Percentiles rank a stretch among this genome's conserved stretches.
phyloP scores from a whole-genome alignment of 2,329 filamentous ascomycete genomes.

The Zymoseptoria tritici region DNA sequence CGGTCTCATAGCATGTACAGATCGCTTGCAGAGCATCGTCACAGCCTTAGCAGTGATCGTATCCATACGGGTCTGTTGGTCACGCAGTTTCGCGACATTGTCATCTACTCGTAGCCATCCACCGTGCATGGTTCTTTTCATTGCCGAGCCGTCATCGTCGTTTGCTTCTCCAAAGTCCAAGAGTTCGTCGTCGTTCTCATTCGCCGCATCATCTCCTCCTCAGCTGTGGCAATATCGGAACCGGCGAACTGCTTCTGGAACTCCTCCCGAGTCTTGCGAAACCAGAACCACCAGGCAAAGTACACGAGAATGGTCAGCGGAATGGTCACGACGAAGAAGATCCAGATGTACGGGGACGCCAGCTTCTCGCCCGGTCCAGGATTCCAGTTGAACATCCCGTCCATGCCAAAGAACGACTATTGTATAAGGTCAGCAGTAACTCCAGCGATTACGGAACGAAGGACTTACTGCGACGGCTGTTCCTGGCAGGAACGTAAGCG shows the following conservation, averaged over 20 bases:
- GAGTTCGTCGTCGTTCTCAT: constrained; percentile 25
- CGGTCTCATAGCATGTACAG: not conserved
- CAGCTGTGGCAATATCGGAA: constrained; percentile 22
- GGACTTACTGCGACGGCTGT: constrained; percentile 29
- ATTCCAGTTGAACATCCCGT: constrained; percentile 25
- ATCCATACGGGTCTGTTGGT: not conserved
- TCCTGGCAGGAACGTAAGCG: constrained; percentile 38
- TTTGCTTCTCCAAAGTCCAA: constrained; percentile 13
- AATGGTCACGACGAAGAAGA: constrained; percentile 29
- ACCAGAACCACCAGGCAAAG: constrained; percentile 26
- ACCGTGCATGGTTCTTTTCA: not conserved
- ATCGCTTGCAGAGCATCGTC: not conserved
- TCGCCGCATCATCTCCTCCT: constrained; percentile 24
- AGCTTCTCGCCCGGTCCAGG: constrained; percentile 15
- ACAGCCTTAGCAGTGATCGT: not conserved
- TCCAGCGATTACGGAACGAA: not conserved
- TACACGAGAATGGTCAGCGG: constrained; percentile 27
- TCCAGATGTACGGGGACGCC: constrained; percentile 26
- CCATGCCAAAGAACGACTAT: constrained; percentile 29
- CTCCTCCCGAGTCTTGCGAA: constrained; percentile 19
- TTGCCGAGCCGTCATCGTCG: constrained; percentile 6
- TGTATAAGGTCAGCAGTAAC: constrained; percentile 4
- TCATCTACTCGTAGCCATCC: not conserved
- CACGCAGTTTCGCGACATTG: not conserved
- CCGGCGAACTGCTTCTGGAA: constrained; percentile 23